Evolutionary conservation across 495 filamentous ascomycete species (phyloP).

Genomic region (Articulospora tetracladia): DNA sequence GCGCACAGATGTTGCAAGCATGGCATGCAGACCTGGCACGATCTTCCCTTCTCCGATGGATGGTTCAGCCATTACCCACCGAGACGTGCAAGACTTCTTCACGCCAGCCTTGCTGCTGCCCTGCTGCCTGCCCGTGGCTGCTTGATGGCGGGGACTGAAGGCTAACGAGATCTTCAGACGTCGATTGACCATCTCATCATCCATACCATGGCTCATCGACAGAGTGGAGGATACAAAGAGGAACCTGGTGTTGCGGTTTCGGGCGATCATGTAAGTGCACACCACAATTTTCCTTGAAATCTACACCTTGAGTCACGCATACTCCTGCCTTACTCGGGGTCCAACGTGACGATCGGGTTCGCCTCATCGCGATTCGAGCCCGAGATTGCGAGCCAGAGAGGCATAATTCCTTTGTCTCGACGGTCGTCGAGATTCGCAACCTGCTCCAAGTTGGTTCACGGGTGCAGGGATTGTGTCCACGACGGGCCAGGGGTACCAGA

Average conservation of each 20-base stretch:
- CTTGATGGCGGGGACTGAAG: not conserved
- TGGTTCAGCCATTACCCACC: not conserved
- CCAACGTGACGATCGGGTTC: not conserved
- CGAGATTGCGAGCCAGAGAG: not conserved
- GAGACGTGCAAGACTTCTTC: not conserved
- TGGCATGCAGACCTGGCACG: constrained; percentile 16
- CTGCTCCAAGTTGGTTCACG: constrained; percentile 10
- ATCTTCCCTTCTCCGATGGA: not conserved
- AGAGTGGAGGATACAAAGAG: constrained; percentile 27
- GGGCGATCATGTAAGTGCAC: constrained; percentile 24
- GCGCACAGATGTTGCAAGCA: constrained; percentile 23
- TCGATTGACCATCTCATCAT: not conserved
- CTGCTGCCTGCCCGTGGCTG: no score
- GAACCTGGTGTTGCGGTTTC: constrained; percentile 23
- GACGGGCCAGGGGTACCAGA: not conserved
- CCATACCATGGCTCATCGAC: constrained; percentile 25
- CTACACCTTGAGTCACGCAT: not conserved
- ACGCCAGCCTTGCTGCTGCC: constrained; percentile 1
- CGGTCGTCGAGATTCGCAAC: constrained; percentile 14
- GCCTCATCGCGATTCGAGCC: constrained; percentile 1
- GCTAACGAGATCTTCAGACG: constrained; percentile 11
- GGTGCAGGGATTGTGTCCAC: not conserved
- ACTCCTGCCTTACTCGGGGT: not conserved
- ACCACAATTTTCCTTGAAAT: not conserved
- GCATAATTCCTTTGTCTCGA: constrained; percentile 3